Conservation (phyloP, 495 filamentous ascomycete genomes). For the Penicillium maclennaniae region DNA sequence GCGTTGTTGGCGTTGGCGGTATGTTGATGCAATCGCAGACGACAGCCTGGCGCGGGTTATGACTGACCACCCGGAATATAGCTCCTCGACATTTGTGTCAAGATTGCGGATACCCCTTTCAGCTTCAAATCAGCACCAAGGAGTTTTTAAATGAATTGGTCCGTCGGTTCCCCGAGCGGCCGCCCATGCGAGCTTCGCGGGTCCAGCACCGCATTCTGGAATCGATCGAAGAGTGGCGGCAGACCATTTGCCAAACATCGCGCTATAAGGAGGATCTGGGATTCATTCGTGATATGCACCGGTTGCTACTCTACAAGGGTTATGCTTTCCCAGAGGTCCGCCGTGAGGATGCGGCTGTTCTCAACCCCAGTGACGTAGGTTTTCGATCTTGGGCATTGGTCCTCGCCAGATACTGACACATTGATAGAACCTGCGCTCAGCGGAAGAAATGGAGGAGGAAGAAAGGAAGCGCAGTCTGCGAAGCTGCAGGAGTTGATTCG, state of each 20-base stretch:
- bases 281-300: constrained; percentile 97
- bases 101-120: constrained; percentile 99
- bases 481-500: constrained; percentile 97
- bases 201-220: constrained; percentile 92
- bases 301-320: constrained; percentile 91
- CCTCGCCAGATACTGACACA: constrained; percentile 24
- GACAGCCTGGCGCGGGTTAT: constrained; percentile 17
- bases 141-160: constrained; percentile 99
- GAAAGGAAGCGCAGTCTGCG: constrained; percentile 91
- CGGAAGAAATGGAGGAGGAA: constrained; percentile 98
- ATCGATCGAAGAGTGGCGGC: constrained; percentile 96
- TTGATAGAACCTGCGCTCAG: constrained; percentile 81
- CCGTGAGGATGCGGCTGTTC: constrained; percentile 89
- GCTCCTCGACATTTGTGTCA: constrained; percentile 97
- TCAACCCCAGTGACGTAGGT: constrained; percentile 95
- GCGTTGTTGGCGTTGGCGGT: constrained; percentile 78
- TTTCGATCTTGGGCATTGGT: constrained; percentile 6
- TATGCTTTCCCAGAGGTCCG: constrained; percentile 91
- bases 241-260: constrained; percentile 96
- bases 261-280: constrained; percentile 95
- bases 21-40: constrained; percentile 21
- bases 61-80: constrained; percentile 33
- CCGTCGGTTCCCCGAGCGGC: constrained; percentile 89
- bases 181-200: constrained; percentile 76
- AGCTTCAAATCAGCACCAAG: constrained; percentile 96